These are phyloP conservation scores for Alternaria arborescens DNA, from an alignment of 2,329 filamentous ascomycete genomes.

Conservation along the genomic window DNA sequence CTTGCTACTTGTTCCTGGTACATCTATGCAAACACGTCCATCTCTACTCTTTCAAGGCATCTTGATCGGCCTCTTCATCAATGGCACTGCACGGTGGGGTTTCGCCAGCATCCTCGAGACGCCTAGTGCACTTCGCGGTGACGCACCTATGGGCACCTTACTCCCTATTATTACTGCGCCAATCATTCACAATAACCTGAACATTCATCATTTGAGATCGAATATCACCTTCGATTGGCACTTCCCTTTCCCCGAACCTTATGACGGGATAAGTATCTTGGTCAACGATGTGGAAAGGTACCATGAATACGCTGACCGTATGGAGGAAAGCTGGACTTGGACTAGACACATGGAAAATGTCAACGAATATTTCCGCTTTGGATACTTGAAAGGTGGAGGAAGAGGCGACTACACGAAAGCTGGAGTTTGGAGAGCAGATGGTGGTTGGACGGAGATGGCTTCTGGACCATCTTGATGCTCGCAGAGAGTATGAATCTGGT, in stretches of 20 bases:
- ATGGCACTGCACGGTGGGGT: conserved; percentile 92
- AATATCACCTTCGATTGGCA: conserved; percentile 72
- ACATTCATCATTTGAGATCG: conserved; percentile 51
- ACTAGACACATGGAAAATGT: conserved; percentile 55
- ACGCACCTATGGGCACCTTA: conserved; percentile 62
- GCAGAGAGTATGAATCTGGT: background rate
- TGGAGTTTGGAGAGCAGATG: conserved; percentile 71
- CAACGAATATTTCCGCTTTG: conserved; percentile 81
- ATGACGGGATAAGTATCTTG: conserved; percentile 79
- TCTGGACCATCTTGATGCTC: conserved; percentile 58
- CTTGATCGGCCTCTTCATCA: conserved; percentile 89
- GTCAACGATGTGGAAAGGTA: conserved; percentile 88
- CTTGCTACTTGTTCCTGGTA: conserved; percentile 85
- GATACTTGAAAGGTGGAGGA: conserved; percentile 71
- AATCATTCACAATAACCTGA: conserved; percentile 57
- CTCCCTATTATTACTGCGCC: conserved; percentile 60
- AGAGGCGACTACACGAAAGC: conserved; percentile 79
- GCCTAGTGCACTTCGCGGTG: conserved; percentile 70
- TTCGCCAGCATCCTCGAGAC: conserved; percentile 92
- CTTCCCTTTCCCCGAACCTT: conserved; percentile 58
- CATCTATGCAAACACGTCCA: conserved; percentile 85
- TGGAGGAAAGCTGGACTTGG: conserved; percentile 65
- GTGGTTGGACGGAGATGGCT: conserved; percentile 72
- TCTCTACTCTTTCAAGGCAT: conserved; percentile 89
- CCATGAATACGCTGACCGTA: conserved; percentile 68